These are phyloP conservation scores for Sicyos edulis DNA, from an alignment of 306 rosid genomes.

Conservation along the genomic window DNA sequence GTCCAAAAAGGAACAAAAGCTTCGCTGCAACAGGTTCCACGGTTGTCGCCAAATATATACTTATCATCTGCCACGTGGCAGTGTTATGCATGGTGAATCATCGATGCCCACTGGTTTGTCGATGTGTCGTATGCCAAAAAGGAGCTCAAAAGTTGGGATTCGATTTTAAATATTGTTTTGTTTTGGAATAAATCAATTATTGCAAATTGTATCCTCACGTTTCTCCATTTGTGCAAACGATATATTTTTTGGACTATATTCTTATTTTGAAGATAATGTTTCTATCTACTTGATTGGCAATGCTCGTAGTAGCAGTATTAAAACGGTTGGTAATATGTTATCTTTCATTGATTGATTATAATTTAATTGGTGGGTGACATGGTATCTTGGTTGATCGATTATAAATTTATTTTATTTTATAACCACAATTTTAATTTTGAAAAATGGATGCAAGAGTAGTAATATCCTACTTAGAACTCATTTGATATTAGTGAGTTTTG, in stretches of 20 bases:
- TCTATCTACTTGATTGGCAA: neutral
- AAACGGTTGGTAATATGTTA: too few species aligned
- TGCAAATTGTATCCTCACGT: neutral
- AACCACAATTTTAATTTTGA: too few species aligned
- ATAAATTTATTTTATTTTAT: too few species aligned
- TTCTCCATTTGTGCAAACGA: neutral
- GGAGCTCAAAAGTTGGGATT: neutral
- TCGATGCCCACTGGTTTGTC: conserved; percentile 5
- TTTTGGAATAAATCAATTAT: neutral
- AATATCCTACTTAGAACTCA: too few species aligned
- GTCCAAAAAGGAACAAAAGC: conserved; percentile 11
- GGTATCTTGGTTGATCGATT: too few species aligned
- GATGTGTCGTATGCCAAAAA: conserved; percentile 10
- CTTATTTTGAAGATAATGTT: neutral
- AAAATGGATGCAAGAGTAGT: too few species aligned
- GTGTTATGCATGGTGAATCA: neutral
- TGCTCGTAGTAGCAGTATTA: too few species aligned
- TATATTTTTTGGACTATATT: neutral
- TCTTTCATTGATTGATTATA: too few species aligned
- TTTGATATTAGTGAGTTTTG: too few species aligned
- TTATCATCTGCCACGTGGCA: conserved; percentile 13
- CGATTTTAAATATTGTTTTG: neutral
- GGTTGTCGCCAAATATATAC: neutral
- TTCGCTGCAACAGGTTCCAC: conserved; percentile 11
- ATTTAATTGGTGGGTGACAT: too few species aligned